phyloP scores from a whole-genome alignment of 2,329 filamentous ascomycete genomes.

The Leptographium lundbergii region DNA sequence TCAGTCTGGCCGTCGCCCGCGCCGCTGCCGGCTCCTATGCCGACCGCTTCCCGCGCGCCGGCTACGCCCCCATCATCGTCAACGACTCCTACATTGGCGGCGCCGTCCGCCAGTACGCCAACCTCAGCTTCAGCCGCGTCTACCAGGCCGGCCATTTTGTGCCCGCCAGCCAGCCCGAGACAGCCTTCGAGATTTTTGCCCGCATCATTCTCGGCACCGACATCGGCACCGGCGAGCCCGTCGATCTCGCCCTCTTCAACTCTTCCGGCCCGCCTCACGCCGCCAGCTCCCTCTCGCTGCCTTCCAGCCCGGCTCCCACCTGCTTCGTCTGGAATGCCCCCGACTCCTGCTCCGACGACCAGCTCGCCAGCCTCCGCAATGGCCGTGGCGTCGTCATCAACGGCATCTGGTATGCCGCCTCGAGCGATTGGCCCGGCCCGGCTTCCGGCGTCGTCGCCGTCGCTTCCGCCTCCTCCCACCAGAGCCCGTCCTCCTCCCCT shows the following conservation, averaged over 20 bases:
- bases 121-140: constrained; percentile 54
- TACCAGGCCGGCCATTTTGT: constrained; percentile 55
- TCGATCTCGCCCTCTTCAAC: constrained; percentile 36
- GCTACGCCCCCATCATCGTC: constrained; percentile 60
- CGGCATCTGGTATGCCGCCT: constrained; percentile 38
- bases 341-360: constrained; percentile 22
- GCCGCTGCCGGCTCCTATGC: constrained; percentile 33
- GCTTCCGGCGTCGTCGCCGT: background rate
- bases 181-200: constrained; percentile 46
- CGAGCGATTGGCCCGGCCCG: constrained; percentile 27
- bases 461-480: background rate
- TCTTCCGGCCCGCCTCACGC: constrained; percentile 11
- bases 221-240: constrained; percentile 39
- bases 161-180: constrained; percentile 47
- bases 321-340: constrained; percentile 19
- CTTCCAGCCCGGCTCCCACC: constrained; percentile 26
- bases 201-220: constrained; percentile 44
- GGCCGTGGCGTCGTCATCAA: constrained; percentile 44
- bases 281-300: constrained; percentile 12
- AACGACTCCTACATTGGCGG: constrained; percentile 59
- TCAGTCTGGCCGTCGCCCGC: constrained; percentile 49
- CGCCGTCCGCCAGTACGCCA: constrained; percentile 63
- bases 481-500: background rate
- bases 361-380: constrained; percentile 35
- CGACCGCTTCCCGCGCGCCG: constrained; percentile 47